Conservation (phyloP, 352 stramenopile genomes). For the Globisporangium barbulae region DNA sequence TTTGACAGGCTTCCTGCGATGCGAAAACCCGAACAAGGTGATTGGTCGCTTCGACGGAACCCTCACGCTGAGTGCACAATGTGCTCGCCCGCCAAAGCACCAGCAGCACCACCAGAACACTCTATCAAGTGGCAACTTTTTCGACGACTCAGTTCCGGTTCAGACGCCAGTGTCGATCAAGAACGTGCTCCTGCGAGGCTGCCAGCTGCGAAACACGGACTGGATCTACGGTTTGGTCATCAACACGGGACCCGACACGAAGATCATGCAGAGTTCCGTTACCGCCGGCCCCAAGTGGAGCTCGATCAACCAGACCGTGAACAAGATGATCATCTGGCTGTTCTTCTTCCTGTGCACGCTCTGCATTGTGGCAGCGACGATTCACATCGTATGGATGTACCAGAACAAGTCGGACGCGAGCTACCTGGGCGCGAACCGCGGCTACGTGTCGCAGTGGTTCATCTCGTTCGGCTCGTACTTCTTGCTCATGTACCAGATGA, state of each 20-base stretch:
- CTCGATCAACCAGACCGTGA: conserved; percentile 78
- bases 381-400: conserved; percentile 62
- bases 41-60: conserved; percentile 80
- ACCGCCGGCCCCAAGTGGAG: conserved; percentile 71
- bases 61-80: conserved; percentile 31
- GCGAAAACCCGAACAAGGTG: conserved; percentile 75
- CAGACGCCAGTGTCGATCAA: conserved; percentile 71
- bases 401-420: conserved; percentile 41
- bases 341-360: conserved; percentile 63
- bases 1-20: conserved; percentile 52
- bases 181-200: conserved; percentile 88
- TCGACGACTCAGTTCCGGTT: conserved; percentile 14
- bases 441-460: conserved; percentile 61
- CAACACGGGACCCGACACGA: conserved; percentile 84
- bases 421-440: conserved; percentile 50
- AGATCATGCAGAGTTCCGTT: conserved; percentile 80
- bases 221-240: conserved; percentile 88
- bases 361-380: conserved; percentile 51
- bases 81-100: conserved; percentile 13
- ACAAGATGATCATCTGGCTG: conserved; percentile 78
- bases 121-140: conserved; percentile 7
- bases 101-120: conserved; percentile 2
- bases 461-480: conserved; percentile 91
- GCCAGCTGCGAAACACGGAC: conserved; percentile 85
- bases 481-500: conserved; percentile 95